Evolutionary conservation across 148 eudicot species (phyloP).

Genomic region (Fagopyrum homotropicum): DNA sequence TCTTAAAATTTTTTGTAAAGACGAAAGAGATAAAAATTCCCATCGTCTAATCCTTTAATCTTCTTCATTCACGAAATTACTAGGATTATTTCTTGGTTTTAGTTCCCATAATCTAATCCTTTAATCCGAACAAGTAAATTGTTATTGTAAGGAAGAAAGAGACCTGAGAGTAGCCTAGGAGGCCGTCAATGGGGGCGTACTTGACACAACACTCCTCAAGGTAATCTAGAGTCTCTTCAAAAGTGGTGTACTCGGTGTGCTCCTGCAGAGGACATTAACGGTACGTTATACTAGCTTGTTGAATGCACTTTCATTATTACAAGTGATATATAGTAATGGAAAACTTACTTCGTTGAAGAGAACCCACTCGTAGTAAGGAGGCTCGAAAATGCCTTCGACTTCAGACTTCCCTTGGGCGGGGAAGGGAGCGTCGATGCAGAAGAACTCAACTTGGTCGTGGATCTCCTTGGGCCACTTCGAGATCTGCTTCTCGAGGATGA

Average conservation of each 20-base stretch:
- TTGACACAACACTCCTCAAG: slow-evolving; percentile 58
- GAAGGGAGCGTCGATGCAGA: slow-evolving; percentile 55
- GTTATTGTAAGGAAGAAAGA: background rate
- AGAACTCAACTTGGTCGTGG: slow-evolving; percentile 48
- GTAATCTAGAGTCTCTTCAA: slow-evolving; percentile 61
- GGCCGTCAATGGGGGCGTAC: slow-evolving; percentile 81
- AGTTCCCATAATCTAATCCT: too few relatives aligned
- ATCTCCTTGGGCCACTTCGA: slow-evolving; percentile 65
- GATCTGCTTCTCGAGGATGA: slow-evolving; percentile 52
- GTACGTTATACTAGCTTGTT: too few relatives aligned
- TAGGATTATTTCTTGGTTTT: too few relatives aligned
- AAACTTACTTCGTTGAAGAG: slow-evolving; percentile 53
- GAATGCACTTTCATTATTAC: too few relatives aligned
- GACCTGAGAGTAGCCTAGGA: slow-evolving; percentile 92
- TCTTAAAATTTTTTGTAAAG: too few relatives aligned
- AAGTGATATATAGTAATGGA: background rate
- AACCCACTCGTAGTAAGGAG: slow-evolving; percentile 94
- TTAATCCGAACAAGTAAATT: too few relatives aligned
- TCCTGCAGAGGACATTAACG: slow-evolving; percentile 36
- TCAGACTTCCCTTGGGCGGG: slow-evolving; percentile 69
- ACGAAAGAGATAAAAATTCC: too few relatives aligned
- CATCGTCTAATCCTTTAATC: too few relatives aligned
- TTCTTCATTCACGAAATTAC: too few relatives aligned
- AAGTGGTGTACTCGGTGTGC: slow-evolving; percentile 60
- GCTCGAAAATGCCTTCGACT: slow-evolving; percentile 81